These are phyloP conservation scores for Knufia fluminis DNA, from an alignment of 2,329 filamentous ascomycete species.

Conservation along the genomic window DNA sequence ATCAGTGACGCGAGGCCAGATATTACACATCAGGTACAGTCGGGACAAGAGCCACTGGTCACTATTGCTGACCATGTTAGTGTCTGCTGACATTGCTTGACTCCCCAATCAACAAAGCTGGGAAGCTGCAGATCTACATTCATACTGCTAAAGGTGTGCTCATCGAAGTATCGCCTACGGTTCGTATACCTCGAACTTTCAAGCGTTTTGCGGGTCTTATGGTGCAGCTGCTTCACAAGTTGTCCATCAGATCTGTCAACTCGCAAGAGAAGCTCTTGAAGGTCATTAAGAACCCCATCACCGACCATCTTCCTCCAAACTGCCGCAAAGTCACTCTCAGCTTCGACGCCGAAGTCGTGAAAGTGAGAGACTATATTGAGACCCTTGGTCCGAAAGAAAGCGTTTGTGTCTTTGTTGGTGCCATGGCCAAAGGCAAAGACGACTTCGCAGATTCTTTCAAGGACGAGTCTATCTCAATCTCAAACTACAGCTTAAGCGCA, in stretches of 20 bases:
- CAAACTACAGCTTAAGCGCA: conserved; percentile 92
- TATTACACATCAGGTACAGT: conserved; percentile 95
- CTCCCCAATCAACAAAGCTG: conserved; percentile 97
- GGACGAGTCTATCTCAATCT: conserved; percentile 96
- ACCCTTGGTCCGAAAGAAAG: conserved; percentile 73
- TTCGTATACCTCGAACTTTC: conserved; percentile 94
- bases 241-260: conserved; percentile 91
- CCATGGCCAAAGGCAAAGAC: conserved; percentile 95
- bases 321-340: conserved; percentile 96
- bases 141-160: conserved; percentile 94
- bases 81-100: conserved; percentile 94
- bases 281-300: conserved; percentile 97
- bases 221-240: conserved; percentile 91
- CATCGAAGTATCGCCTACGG: conserved; percentile 96
- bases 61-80: conserved; percentile 40
- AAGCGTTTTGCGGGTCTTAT: conserved; percentile 98
- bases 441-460: conserved; percentile 92
- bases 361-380: conserved; percentile 80
- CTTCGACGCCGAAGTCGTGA: conserved; percentile 81
- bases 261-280: conserved; percentile 96
- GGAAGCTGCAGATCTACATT: conserved; percentile 95
- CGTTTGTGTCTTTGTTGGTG: conserved; percentile 94
- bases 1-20: conserved; percentile 96
- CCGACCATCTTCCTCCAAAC: conserved; percentile 89
- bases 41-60: too few species aligned